phyloP scores from a whole-genome alignment of 805 yeast genomes.

The Yarrowia deformans region DNA sequence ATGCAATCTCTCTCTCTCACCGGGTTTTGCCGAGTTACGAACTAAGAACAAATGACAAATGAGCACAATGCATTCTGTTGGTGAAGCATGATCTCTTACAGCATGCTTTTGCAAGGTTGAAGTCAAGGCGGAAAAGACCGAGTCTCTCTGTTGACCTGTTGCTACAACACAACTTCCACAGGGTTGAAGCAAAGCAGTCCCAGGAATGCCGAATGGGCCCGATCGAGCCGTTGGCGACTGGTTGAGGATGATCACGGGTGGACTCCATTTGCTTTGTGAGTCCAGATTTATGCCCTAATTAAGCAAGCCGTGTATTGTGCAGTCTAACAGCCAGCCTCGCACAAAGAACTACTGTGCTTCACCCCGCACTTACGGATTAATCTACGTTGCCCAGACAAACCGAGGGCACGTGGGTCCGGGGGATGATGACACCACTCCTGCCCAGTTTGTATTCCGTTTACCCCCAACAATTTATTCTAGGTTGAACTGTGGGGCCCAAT shows the following conservation, averaged over 20 bases:
- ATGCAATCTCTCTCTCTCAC: background rate
- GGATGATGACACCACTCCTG: background rate
- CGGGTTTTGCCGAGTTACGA: background rate
- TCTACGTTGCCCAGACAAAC: background rate
- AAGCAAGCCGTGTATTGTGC: constrained; percentile 19
- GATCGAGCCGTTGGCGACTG: background rate
- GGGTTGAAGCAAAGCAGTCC: background rate
- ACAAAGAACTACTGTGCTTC: background rate
- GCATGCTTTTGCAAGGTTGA: too few species aligned
- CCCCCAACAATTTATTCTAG: constrained; percentile 5
- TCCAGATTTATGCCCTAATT: background rate
- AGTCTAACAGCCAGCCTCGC: background rate
- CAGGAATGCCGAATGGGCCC: background rate
- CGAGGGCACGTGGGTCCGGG: background rate
- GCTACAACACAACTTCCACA: too few species aligned
- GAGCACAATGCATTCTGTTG: background rate
- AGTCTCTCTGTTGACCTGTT: too few species aligned
- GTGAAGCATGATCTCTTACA: background rate
- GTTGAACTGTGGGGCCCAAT: constrained; percentile 3
- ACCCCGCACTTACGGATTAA: constrained; percentile 24
- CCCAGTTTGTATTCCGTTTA: background rate
- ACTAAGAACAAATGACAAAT: background rate
- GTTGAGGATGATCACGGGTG: background rate
- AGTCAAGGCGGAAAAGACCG: too few species aligned
- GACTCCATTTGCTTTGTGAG: background rate